These are phyloP conservation scores for Paecilomyces sp. DNA, from an alignment of 2,329 filamentous ascomycete genomes.

Conservation along the genomic window DNA sequence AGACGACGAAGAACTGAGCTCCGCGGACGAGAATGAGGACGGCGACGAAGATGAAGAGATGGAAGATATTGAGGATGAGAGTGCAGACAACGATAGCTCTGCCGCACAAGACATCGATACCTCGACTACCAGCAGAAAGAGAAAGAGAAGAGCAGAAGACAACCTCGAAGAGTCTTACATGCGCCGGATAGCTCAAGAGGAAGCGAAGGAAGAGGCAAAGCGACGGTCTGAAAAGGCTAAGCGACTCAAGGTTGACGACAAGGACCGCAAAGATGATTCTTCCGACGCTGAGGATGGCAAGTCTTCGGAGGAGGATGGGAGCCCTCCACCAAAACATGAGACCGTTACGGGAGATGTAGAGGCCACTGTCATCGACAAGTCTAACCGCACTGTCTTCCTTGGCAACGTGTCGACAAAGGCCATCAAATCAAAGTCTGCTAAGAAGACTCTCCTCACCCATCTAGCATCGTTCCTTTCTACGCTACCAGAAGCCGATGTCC, in stretches of 20 bases:
- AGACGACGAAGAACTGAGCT: conserved; percentile 19
- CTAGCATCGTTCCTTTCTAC: conserved; percentile 65
- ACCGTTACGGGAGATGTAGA: conserved; percentile 27
- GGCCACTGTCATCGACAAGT: conserved; percentile 66
- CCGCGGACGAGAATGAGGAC: conserved; percentile 20
- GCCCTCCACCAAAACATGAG: conserved; percentile 31
- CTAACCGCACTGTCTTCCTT: conserved; percentile 82
- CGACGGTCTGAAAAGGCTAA: conserved; percentile 29
- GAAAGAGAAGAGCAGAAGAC: conserved; percentile 48
- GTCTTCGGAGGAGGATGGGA: conserved; percentile 22
- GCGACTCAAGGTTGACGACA: conserved; percentile 29
- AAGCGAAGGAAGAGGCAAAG: conserved; percentile 28
- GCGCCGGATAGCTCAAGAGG: conserved; percentile 37
- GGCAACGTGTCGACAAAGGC: conserved; percentile 81
- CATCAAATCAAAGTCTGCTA: conserved; percentile 73
- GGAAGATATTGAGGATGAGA: conserved; percentile 36
- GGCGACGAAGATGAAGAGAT: conserved; percentile 30
- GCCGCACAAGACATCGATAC: conserved; percentile 7
- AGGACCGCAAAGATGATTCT: conserved; percentile 34
- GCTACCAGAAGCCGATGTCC: conserved; percentile 41
- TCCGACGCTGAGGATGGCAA: conserved; percentile 19
- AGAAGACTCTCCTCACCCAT: conserved; percentile 69
- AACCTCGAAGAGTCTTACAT: conserved; percentile 39
- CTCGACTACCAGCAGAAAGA: conserved; percentile 35
- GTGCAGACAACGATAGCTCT: conserved; percentile 47